Percentiles rank a stretch among this genome's conserved stretches.
Conservation (phyloP, 805 yeast genomes). For the Pichia heedii region DNA sequence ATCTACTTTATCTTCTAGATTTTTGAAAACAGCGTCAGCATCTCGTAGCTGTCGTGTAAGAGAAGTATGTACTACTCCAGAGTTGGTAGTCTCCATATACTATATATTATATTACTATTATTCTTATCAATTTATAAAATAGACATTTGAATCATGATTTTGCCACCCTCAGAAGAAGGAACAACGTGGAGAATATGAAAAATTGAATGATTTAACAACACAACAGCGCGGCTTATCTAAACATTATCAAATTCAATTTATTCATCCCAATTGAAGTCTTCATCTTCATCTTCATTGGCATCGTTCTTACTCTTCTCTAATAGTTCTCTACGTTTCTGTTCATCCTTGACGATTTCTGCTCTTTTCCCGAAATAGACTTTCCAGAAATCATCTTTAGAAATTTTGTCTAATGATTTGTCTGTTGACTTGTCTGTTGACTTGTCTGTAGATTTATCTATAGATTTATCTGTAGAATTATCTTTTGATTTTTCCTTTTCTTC, state of each 20-base stretch:
- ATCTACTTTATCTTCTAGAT: not conserved
- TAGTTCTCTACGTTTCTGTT: conserved; percentile 55
- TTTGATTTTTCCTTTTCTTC: not conserved
- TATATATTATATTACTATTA: too few relatives aligned
- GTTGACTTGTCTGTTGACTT: not conserved
- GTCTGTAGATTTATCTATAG: conserved; percentile 8
- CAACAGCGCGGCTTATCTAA: too few relatives aligned
- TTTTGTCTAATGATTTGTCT: conserved; percentile 13
- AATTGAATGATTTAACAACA: too few relatives aligned
- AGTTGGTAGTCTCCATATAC: not conserved
- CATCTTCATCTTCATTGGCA: conserved; percentile 35
- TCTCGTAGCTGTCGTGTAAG: not conserved
- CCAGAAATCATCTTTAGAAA: conserved; percentile 63
- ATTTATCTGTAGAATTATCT: not conserved
- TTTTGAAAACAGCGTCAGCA: not conserved
- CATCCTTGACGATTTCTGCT: conserved; percentile 47
- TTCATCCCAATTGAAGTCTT: conserved; percentile 44
- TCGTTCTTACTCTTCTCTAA: conserved; percentile 32
- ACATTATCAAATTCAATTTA: conserved; percentile 17
- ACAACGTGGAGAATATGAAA: too few relatives aligned
- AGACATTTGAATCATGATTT: too few relatives aligned
- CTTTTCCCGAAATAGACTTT: conserved; percentile 51
- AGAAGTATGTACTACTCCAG: not conserved
- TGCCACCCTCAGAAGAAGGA: too few relatives aligned
- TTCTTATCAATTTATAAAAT: too few relatives aligned